Conservation (phyloP, 345 rosid species). For the Fremontodendron californicum region DNA sequence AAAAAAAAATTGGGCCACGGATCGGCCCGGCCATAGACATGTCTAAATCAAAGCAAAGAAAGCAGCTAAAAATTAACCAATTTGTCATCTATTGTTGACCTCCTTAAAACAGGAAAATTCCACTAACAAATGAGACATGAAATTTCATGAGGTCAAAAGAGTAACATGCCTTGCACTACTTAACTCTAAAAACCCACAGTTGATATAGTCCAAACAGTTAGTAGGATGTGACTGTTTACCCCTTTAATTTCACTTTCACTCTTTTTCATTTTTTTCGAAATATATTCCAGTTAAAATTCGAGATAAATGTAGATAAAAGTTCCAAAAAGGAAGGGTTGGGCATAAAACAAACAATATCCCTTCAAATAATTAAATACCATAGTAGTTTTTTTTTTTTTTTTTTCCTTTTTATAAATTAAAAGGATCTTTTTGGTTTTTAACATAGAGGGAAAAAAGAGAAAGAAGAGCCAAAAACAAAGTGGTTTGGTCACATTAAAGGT, state of each 20-base stretch:
- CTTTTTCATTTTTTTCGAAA: background rate
- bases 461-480: slow-evolving; percentile 19
- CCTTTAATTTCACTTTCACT: background rate
- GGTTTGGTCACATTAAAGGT: slow-evolving; percentile 18
- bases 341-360: background rate
- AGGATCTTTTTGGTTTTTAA: background rate
- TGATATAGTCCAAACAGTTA: background rate
- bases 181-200: background rate
- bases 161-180: slow-evolving; percentile 21
- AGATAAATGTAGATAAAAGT: background rate
- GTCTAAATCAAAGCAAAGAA: background rate
- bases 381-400: background rate
- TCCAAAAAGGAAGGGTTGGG: background rate
- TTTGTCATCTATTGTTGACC: slow-evolving; percentile 37
- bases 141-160: slow-evolving; percentile 20
- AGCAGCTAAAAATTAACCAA: background rate
- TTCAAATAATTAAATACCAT: background rate
- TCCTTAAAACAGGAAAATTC: slow-evolving; percentile 20
- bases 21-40: too few relatives aligned
- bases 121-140: slow-evolving; percentile 18
- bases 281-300: background rate
- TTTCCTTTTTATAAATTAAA: background rate
- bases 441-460: background rate
- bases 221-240: background rate
- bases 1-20: too few relatives aligned